Conservation (phyloP, 2,329 filamentous ascomycete genomes). For the Colletotrichum chrysophilum region DNA sequence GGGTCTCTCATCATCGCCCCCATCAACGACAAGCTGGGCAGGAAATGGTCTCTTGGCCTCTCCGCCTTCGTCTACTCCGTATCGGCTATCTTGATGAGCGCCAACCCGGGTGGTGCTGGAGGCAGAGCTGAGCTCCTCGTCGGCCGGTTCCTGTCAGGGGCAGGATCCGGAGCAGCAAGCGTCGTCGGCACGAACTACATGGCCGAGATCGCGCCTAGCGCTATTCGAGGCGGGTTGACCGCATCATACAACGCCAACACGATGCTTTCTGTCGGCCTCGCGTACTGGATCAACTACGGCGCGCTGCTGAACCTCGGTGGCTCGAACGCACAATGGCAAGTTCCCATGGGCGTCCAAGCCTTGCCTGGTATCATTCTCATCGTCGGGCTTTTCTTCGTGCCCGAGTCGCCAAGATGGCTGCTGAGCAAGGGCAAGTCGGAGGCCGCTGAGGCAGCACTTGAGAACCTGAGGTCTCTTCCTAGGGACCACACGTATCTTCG, state of each 20-base stretch:
- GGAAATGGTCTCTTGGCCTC: conserved; percentile 42
- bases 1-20: conserved; percentile 36
- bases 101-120: conserved; percentile 33
- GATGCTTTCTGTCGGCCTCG: conserved; percentile 43
- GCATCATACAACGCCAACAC: conserved; percentile 50
- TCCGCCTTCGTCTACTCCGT: conserved; percentile 48
- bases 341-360: conserved; percentile 25
- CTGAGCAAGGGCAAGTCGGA: not conserved
- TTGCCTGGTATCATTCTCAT: conserved; percentile 6
- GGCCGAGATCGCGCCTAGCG: conserved; percentile 50
- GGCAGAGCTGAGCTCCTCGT: not conserved
- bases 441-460: not conserved
- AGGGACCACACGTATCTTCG: not conserved
- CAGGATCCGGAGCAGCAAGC: conserved; percentile 35
- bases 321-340: conserved; percentile 52
- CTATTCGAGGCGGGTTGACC: conserved; percentile 46
- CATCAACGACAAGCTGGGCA: conserved; percentile 44
- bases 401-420: not conserved
- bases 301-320: conserved; percentile 41
- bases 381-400: not conserved
- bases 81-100: conserved; percentile 43
- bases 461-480: not conserved
- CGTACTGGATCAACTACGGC: conserved; percentile 50
- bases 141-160: not conserved
- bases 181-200: conserved; percentile 49